These are phyloP conservation scores for Paramecium octaurelia DNA, from an alignment of 73 alveolate species.

Conservation along the genomic window DNA sequence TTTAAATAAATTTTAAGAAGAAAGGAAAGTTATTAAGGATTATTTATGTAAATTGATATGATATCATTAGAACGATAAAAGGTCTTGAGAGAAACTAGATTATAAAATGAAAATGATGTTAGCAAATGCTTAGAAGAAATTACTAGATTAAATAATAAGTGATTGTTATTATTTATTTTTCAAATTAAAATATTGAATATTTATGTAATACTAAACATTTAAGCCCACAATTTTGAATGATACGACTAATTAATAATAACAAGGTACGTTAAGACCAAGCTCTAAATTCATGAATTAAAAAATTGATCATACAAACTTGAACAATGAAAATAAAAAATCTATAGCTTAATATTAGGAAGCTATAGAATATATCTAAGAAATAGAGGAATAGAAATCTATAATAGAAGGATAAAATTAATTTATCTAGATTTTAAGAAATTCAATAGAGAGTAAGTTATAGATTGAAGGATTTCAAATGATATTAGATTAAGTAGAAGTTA, in stretches of 20 bases:
- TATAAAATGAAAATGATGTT: neutral
- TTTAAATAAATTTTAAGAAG: neutral
- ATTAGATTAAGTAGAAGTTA: neutral
- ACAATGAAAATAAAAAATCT: neutral
- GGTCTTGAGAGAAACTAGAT: constrained; percentile 12
- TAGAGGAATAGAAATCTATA: neutral
- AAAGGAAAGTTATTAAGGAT: constrained; percentile 19
- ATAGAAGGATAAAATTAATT: constrained; percentile 36
- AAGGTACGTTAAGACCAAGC: neutral
- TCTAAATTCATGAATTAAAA: neutral
- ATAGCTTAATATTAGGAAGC: neutral
- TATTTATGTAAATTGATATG: neutral
- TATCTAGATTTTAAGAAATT: neutral
- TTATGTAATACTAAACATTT: neutral
- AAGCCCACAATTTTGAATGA: neutral
- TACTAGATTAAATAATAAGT: neutral
- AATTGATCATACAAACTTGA: neutral
- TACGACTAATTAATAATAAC: neutral
- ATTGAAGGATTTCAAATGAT: neutral
- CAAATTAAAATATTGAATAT: neutral
- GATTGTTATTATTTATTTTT: constrained; percentile 11
- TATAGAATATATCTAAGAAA: neutral
- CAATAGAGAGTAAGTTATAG: neutral
- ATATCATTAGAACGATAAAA: constrained; percentile 16
- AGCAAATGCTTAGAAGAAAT: constrained; percentile 21